Conservation (phyloP, 306 rosid genomes). For the Lupinus albus region DNA sequence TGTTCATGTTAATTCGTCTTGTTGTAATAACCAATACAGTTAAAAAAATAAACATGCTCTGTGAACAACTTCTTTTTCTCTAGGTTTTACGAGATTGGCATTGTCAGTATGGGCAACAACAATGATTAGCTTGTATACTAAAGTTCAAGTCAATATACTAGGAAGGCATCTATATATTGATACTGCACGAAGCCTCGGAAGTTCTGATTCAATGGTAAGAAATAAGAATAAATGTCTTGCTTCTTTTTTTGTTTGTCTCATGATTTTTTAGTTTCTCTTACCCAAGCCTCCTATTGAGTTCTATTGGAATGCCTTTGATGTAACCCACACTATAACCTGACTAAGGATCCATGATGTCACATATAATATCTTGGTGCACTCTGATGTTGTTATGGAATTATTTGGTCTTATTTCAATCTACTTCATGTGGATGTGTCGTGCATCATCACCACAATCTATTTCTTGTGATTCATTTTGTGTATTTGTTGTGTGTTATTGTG, state of each 20-base stretch:
- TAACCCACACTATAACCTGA: not conserved
- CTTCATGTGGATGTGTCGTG: not conserved
- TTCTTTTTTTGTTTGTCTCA: not conserved
- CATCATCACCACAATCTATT: not conserved
- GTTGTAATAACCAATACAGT: conserved; percentile 23
- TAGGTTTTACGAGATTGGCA: conserved; percentile 91
- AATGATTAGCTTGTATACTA: conserved; percentile 76
- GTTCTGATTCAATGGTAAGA: conserved; percentile 61
- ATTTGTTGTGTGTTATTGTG: not conserved
- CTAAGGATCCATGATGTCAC: not conserved
- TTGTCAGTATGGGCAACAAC: conserved; percentile 85
- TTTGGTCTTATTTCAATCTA: not conserved
- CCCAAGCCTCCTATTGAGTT: not conserved
- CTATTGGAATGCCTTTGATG: conserved; percentile 1
- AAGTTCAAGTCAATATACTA: conserved; percentile 95
- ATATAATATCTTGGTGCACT: not conserved
- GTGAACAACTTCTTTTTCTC: conserved; percentile 34
- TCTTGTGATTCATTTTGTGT: not conserved
- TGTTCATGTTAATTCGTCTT: conserved; percentile 12
- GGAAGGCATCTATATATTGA: conserved; percentile 92
- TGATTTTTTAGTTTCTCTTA: conserved; percentile 15
- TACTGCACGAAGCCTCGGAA: conserved; percentile 76
- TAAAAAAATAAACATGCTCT: conserved; percentile 24
- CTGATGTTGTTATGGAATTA: not conserved
- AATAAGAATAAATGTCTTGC: conserved; percentile 45